Conservation (phyloP, 1,284 basidiomycete species). For the Boletellus deceptivus region DNA sequence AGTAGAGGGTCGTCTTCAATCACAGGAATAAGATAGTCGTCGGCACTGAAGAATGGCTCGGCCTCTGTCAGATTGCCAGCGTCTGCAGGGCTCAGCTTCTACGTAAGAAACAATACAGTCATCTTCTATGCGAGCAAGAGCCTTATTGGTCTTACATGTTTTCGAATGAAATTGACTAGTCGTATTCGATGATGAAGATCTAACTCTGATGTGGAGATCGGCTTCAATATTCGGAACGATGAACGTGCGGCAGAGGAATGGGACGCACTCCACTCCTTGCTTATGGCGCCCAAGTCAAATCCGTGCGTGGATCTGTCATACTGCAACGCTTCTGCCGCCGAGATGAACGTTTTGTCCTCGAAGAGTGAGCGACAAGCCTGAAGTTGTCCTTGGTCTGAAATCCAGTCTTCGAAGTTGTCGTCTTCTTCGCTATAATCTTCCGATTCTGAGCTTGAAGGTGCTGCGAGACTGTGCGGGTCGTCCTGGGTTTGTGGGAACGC, state of each 20-base stretch:
- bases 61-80: conserved; percentile 49
- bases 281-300: conserved; percentile 59
- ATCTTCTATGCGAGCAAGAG: conserved; percentile 13
- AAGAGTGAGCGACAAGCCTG: conserved; percentile 78
- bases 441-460: conserved; percentile 22
- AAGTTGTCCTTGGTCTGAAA: conserved; percentile 58
- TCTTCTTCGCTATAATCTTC: conserved; percentile 55
- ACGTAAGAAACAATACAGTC: neutral
- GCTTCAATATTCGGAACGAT: conserved; percentile 2
- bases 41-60: conserved; percentile 66
- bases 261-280: conserved; percentile 51
- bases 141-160: conserved; percentile 44
- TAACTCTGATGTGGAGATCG: conserved; percentile 38
- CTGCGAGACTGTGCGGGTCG: conserved; percentile 8
- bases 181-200: conserved; percentile 74
- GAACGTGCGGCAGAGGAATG: neutral
- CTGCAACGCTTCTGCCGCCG: conserved; percentile 58
- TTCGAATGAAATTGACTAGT: conserved; percentile 85
- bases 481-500: conserved; percentile 6
- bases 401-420: conserved; percentile 79
- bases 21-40: conserved; percentile 77
- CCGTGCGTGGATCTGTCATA: conserved; percentile 65
- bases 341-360: conserved; percentile 61
- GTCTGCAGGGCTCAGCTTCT: conserved; percentile 54
- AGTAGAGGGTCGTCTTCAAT: conserved; percentile 84